These are phyloP conservation scores for Omphalea diandra DNA, from an alignment of 441 rosid species.

Conservation along the genomic window DNA sequence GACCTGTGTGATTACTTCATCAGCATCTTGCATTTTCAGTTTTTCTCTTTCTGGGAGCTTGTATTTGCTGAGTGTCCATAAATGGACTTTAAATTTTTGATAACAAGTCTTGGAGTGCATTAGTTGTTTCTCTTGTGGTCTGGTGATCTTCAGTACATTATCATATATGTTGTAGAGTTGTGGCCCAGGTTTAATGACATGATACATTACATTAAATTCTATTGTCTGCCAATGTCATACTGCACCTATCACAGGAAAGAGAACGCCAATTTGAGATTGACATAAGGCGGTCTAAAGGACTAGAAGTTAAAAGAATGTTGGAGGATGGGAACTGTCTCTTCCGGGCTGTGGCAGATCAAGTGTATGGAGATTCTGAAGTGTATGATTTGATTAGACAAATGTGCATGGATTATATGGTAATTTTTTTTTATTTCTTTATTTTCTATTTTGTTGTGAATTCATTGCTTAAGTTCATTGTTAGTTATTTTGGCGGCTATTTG, in stretches of 20 bases:
- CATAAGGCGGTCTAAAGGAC: constrained; percentile 66
- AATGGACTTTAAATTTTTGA: not conserved
- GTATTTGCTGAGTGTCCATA: not conserved
- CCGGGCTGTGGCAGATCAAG: constrained; percentile 98
- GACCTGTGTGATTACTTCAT: not conserved
- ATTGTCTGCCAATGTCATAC: constrained; percentile 4
- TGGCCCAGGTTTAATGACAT: not conserved
- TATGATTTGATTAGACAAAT: constrained; percentile 76
- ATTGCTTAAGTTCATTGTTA: constrained; percentile 5
- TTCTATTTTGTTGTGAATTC: not conserved
- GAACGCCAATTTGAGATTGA: constrained; percentile 91
- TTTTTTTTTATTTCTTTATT: constrained; percentile 10
- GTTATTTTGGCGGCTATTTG: not conserved
- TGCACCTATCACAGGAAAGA: constrained; percentile 60
- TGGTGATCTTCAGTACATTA: not conserved
- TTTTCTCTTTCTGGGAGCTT: not conserved
- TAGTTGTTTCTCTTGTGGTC: not conserved
- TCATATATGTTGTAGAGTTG: not conserved
- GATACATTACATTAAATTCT: not conserved
- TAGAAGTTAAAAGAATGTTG: constrained; percentile 88
- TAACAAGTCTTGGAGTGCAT: not conserved
- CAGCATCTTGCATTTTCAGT: not conserved
- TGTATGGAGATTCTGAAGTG: constrained; percentile 84
- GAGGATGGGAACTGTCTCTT: constrained; percentile 99
- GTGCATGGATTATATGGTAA: constrained; percentile 99